These are phyloP conservation scores for Agastache rugosa DNA, from an alignment of 257 asterid species.

Conservation along the genomic window DNA sequence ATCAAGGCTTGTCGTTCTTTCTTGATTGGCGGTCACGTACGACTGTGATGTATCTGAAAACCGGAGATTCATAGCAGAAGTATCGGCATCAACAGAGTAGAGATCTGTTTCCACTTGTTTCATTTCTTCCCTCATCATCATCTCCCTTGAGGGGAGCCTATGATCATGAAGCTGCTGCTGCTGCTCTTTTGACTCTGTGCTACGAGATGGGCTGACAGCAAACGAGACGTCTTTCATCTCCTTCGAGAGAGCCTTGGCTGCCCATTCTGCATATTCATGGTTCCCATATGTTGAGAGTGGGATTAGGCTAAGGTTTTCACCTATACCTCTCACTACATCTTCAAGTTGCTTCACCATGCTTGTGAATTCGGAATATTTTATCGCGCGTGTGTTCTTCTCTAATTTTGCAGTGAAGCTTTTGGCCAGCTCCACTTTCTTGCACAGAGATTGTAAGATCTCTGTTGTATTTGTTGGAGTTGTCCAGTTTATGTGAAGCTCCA, in stretches of 20 bases:
- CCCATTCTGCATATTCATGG: constrained; percentile 53
- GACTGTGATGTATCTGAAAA: constrained; percentile 38
- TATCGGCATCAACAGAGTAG: constrained; percentile 57
- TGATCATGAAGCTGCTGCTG: constrained; percentile 14
- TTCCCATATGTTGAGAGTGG: constrained; percentile 51
- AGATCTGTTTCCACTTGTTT: constrained; percentile 59
- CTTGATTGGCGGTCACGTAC: constrained; percentile 38
- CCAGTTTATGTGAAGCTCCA: constrained; percentile 57
- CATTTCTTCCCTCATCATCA: constrained; percentile 30
- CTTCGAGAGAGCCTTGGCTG: constrained; percentile 63
- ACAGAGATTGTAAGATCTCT: constrained; percentile 55
- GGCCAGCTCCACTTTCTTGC: constrained; percentile 50
- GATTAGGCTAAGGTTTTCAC: constrained; percentile 57
- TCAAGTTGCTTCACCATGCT: constrained; percentile 54
- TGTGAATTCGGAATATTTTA: constrained; percentile 40
- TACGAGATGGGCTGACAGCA: constrained; percentile 29
- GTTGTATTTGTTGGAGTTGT: constrained; percentile 48
- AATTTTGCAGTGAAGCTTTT: constrained; percentile 45
- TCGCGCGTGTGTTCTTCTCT: constrained; percentile 34
- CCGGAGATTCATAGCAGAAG: constrained; percentile 46
- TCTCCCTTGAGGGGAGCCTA: constrained; percentile 21
- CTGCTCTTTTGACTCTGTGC: constrained; percentile 35
- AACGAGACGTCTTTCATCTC: constrained; percentile 61
- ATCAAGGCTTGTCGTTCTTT: constrained; percentile 33
- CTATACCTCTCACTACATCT: constrained; percentile 53